Evolutionary conservation across 2,329 filamentous ascomycete genomes (phyloP).

Genomic region (Aspergillus arachidicola): DNA sequence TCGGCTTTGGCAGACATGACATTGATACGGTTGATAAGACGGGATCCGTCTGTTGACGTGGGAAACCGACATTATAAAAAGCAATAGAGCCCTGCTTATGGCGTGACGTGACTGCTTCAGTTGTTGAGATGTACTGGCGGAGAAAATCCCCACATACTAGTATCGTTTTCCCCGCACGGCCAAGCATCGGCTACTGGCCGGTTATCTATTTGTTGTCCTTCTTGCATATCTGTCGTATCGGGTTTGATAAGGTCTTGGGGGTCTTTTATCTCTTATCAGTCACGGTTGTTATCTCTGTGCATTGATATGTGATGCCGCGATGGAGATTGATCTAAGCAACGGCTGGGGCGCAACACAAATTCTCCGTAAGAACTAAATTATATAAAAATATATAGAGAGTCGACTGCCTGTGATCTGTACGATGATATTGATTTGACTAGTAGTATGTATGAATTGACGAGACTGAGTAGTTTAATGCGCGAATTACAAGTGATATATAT

Average conservation of each 20-base stretch:
- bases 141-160: slow-evolving; percentile 4
- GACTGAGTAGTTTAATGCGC: not conserved
- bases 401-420: too few species aligned
- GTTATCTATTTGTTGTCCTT: not conserved
- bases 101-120: not conserved
- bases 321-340: too few species aligned
- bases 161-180: not conserved
- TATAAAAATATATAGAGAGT: too few species aligned
- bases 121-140: not conserved
- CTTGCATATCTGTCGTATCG: not conserved
- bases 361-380: too few species aligned
- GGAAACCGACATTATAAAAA: slow-evolving; percentile 3
- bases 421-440: too few species aligned
- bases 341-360: too few species aligned
- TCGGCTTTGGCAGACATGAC: slow-evolving; percentile 40
- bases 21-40: slow-evolving; percentile 44
- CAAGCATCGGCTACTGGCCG: not conserved
- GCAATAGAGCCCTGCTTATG: not conserved
- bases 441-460: too few species aligned
- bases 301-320: not conserved
- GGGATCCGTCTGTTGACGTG: slow-evolving; percentile 6
- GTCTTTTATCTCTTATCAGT: not conserved
- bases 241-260: not conserved
- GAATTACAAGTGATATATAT: too few species aligned
- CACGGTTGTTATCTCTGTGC: not conserved